A percentile compares a stretch with the other conserved stretches of the same genome.
Evolutionary conservation across 2,329 filamentous ascomycete species (phyloP).

Genomic region (Penicillium glabrum): DNA sequence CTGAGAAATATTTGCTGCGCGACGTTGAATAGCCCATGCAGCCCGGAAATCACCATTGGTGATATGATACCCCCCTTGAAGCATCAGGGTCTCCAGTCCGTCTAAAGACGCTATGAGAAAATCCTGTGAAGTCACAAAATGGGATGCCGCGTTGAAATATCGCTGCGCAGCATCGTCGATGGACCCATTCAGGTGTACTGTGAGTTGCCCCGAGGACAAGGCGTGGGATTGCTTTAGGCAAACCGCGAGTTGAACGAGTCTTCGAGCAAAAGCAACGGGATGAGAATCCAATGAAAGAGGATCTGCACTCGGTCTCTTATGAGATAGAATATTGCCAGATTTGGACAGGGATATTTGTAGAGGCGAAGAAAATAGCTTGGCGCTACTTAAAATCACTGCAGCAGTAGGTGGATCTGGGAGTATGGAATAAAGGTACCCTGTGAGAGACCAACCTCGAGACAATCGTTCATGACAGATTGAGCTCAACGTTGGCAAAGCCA

Average conservation of each 20-base stretch:
- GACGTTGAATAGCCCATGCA: slow-evolving; percentile 51
- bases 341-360: slow-evolving; percentile 10
- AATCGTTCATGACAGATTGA: slow-evolving; percentile 14
- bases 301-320: not conserved
- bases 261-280: slow-evolving; percentile 14
- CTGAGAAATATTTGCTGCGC: slow-evolving; percentile 50
- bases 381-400: slow-evolving; percentile 8
- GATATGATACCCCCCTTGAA: slow-evolving; percentile 52
- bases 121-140: slow-evolving; percentile 45
- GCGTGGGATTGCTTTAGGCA: slow-evolving; percentile 15
- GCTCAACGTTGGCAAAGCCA: slow-evolving; percentile 3
- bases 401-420: slow-evolving; percentile 10
- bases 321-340: not conserved
- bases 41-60: slow-evolving; percentile 53
- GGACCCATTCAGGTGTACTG: slow-evolving; percentile 4
- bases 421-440: slow-evolving; percentile 15
- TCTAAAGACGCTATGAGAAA: slow-evolving; percentile 49
- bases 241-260: slow-evolving; percentile 18
- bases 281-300: not conserved
- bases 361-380: slow-evolving; percentile 15
- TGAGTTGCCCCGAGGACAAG: not conserved
- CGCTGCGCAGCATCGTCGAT: slow-evolving; percentile 3
- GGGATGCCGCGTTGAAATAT: slow-evolving; percentile 11
- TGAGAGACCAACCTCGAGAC: slow-evolving; percentile 15
- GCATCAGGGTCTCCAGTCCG: slow-evolving; percentile 50